Evolutionary conservation across 208 protist genomes (phyloP).

Genomic region (Acanthamoeba culbertsoni): DNA sequence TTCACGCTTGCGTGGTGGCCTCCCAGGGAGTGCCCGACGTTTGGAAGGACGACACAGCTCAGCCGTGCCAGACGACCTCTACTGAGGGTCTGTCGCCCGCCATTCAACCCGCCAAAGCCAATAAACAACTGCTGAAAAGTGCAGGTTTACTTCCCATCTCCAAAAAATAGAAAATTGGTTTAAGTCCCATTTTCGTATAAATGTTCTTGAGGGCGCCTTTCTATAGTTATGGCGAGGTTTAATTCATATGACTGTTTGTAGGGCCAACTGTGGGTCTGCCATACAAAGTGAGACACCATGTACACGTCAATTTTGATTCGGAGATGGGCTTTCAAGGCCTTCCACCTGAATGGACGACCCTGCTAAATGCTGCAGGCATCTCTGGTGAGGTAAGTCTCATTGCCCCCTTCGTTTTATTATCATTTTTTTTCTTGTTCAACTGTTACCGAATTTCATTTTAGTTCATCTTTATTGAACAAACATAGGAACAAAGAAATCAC

Average conservation of each 20-base stretch:
- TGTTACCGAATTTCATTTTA: not conserved
- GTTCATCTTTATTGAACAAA: not conserved
- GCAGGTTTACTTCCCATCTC: not conserved
- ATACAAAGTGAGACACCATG: constrained; percentile 23
- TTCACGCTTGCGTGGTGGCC: not conserved
- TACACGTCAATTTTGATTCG: constrained; percentile 38
- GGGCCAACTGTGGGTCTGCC: not conserved
- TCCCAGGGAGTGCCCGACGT: not conserved
- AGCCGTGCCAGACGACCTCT: not conserved
- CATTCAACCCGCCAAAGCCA: not conserved
- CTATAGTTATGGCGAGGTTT: not conserved
- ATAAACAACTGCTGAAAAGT: not conserved
- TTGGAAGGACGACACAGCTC: not conserved
- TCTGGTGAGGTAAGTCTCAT: not conserved
- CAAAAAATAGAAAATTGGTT: not conserved
- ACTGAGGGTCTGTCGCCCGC: not conserved
- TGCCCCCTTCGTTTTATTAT: not conserved
- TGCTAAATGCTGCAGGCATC: constrained; percentile 28
- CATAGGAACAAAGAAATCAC: constrained; percentile 16
- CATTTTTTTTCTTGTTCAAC: not conserved
- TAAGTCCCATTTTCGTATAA: not conserved
- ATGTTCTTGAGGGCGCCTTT: not conserved
- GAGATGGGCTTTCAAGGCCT: constrained; percentile 28
- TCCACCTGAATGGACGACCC: constrained; percentile 12
- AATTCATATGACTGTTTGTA: not conserved